Evolutionary conservation across 176 grass and related monocot genomes (phyloP), one percentile per base, ranked within the genome.

Genomic region (Juncus effusus): DNA sequence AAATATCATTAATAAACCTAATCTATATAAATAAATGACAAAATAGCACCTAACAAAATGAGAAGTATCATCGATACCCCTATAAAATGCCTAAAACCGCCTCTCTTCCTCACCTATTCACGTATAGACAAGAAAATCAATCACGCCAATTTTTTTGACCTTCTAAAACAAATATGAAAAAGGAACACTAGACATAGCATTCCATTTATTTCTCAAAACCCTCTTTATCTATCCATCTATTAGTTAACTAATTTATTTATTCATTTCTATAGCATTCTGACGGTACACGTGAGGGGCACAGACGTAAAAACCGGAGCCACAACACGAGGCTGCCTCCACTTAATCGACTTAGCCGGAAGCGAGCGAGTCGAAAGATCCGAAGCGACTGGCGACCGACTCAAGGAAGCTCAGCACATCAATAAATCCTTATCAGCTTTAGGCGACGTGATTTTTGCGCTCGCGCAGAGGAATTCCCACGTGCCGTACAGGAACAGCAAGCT

Each of bases 401-500:
- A 91, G 65, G 92, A 96, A 73, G 92, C 92, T 62, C 92, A 96
- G 1, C 67, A 96, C 73, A 96, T 91, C 62, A 96, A 96, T 35
- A 96, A 86, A 65, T 96, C 92, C 0, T 76, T 96, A 15, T 96
- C 92, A 76, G 92, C 92, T 60, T 78, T 96, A 37, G 92, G 92
- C 61, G 92, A 96, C 83, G 92, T 88, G 40, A 83, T 96, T 41
- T 96, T 88, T 85, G 79, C 92, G 64, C 78, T 96, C 37, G 81
- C 92, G 38, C 92, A 96, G 60, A 96, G 80, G 74, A 88, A 77
- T 51, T 63, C 82, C 6, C 87, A 96, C 73, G 87, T 96, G 61
- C 92, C 92, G 16, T 96, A 96, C 63, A 76, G 92, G 77, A 96
- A 96, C n/a, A 91, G 92, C 81, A 96, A 96, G 60, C 74, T 96